A percentile compares a stretch with the other conserved stretches of the same genome.
These are phyloP conservation scores for Sutorius eximius DNA, from an alignment of 1,284 basidiomycete species.

Conservation along the genomic window DNA sequence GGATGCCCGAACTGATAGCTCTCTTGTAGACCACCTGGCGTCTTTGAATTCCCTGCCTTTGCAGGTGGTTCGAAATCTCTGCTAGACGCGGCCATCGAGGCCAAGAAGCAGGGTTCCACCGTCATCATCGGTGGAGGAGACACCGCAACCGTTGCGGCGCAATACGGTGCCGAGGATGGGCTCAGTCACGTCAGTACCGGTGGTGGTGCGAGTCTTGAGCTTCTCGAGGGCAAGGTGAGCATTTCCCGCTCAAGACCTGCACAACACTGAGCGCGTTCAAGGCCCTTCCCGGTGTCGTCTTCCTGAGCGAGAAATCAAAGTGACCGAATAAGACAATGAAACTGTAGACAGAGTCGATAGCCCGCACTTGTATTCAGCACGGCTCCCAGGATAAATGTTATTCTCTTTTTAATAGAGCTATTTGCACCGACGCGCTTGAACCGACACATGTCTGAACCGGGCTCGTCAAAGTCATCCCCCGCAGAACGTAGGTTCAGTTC, in stretches of 20 bases:
- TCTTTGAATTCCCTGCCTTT: slow-evolving; percentile 96
- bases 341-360: slow-evolving; percentile 11
- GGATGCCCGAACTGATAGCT: background rate
- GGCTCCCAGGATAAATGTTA: slow-evolving; percentile 10
- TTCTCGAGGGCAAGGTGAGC: slow-evolving; percentile 92
- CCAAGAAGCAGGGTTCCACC: slow-evolving; percentile 82
- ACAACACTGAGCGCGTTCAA: slow-evolving; percentile 15
- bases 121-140: slow-evolving; percentile 96
- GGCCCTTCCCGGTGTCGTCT: slow-evolving; percentile 29
- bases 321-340: slow-evolving; percentile 10
- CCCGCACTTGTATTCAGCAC: slow-evolving; percentile 12
- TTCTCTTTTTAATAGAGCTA: slow-evolving; percentile 22
- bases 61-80: slow-evolving; percentile 84
- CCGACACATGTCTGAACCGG: slow-evolving; percentile 14
- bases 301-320: slow-evolving; percentile 28
- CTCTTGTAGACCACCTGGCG: slow-evolving; percentile 80
- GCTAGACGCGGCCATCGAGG: slow-evolving; percentile 86
- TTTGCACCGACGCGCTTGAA: background rate
- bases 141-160: slow-evolving; percentile 88
- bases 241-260: background rate
- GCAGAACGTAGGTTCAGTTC: slow-evolving; percentile 14
- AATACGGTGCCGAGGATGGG: slow-evolving; percentile 81
- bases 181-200: slow-evolving; percentile 97
- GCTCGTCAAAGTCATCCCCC: slow-evolving; percentile 8
- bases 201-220: slow-evolving; percentile 93